Percentiles rank a stretch among this genome's conserved stretches.
These are phyloP conservation scores for Conoideocrella luteorostrata DNA, from an alignment of 2,329 filamentous ascomycete species.

Conservation along the genomic window DNA sequence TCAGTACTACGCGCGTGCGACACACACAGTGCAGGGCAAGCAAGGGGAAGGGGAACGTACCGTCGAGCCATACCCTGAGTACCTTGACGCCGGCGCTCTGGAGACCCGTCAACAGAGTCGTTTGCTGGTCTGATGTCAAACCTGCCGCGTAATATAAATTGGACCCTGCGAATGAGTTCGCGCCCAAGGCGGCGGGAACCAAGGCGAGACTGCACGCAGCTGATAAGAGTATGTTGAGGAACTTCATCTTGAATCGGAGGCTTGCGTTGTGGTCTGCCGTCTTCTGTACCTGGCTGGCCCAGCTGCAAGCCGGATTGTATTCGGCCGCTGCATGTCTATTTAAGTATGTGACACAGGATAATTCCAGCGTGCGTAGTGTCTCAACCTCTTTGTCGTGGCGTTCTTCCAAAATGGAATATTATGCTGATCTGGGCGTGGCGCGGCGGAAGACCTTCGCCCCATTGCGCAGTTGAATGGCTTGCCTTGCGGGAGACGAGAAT, in stretches of 20 bases:
- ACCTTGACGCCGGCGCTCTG: conserved; percentile 11
- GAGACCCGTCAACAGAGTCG: conserved; percentile 14
- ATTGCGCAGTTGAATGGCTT: too few species aligned
- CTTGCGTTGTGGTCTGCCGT: too few species aligned
- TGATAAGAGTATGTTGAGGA: not conserved
- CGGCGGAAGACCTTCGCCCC: too few species aligned
- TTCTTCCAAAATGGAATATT: too few species aligned
- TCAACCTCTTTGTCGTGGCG: too few species aligned
- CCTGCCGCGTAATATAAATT: conserved; percentile 22
- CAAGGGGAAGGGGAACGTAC: not conserved
- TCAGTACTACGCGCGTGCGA: not conserved
- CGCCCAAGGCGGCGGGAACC: conserved; percentile 29
- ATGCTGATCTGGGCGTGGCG: too few species aligned
- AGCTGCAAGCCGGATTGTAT: too few species aligned
- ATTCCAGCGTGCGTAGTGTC: too few species aligned
- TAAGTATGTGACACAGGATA: too few species aligned
- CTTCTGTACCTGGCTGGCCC: too few species aligned
- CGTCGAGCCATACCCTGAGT: conserved; percentile 10
- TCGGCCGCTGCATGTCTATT: too few species aligned
- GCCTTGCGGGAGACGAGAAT: too few species aligned
- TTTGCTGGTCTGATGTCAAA: conserved; percentile 13
- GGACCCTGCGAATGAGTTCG: conserved; percentile 17
- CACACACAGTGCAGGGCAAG: not conserved
- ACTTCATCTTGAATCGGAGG: not conserved
- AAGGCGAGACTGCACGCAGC: not conserved